Evolutionary conservation across 2,329 filamentous ascomycete genomes (phyloP), one percentile per base, ranked within the genome.

Genomic region (Thermothelomyces thermophilus): DNA sequence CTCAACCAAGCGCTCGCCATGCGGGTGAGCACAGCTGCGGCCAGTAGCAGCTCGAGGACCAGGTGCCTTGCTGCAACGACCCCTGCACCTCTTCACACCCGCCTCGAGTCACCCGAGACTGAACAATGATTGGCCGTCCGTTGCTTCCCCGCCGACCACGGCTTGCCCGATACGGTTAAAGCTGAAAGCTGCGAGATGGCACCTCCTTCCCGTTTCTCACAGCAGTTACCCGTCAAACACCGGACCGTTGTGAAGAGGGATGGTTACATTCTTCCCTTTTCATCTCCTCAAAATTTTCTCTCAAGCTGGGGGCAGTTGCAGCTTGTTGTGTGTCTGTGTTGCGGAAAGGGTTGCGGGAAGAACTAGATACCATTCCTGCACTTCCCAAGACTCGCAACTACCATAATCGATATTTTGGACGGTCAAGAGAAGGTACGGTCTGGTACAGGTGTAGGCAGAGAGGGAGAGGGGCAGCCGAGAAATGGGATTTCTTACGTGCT

Each of bases 21-120:
- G 56, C 54, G 52, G 33, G 51, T 56, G 53, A 43, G 36, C 48
- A 41, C 48, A 52, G 17, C 52, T 52, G 51, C 44, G 52, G 36
- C 56, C 56, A 57, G 20, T 58, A 31, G 30, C 30, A 48, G 30
- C 5, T 14, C 33, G 33, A 39, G 19, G 35, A 36, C 22, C 39
- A 24, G 41, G 41, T 37, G 48, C 39, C 37, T 36, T 37, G 3
- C 52, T 55, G 55, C 56, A 58, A 56, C 53, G 50, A 44, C 45
- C 49, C 53, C 52, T 56, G 54, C 48, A 44, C 44, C 16, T 16
- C 30, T 48, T 51, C 47, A 51, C 48, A 28, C 11, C 46, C 46
- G 47, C 44, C 16, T 20, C 30, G 14, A 16, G 16, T 28, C 24
- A 26, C 6, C 35, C 35, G n/a, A 17, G 7, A 9, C 3, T 2